These are phyloP conservation scores for Harrya chromipes DNA, from an alignment of 768 basidiomycete species.

Conservation along the genomic window DNA sequence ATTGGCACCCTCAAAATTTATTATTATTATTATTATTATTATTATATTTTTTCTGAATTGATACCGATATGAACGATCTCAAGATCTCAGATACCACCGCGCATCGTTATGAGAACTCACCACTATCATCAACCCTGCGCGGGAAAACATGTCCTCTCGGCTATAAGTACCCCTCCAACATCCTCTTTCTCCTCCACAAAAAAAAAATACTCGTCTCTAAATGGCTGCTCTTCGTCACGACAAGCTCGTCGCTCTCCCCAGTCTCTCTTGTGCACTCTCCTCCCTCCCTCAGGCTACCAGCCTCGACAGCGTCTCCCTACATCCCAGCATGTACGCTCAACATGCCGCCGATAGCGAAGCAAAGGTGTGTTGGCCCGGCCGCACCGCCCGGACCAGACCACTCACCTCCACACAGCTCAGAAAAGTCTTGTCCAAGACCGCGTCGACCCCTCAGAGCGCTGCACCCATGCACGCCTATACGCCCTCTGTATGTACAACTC, in stretches of 20 bases:
- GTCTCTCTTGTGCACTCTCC: constrained; percentile 64
- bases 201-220: constrained; percentile 3
- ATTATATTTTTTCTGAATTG: too few species aligned
- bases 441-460: constrained; percentile 34
- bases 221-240: constrained; percentile 40
- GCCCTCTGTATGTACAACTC: constrained; percentile 35
- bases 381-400: constrained; percentile 2
- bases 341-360: constrained; percentile 71
- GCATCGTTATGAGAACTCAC: constrained; percentile 23
- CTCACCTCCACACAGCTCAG: constrained; percentile 42
- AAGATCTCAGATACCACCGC: constrained; percentile 26
- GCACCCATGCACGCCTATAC: constrained; percentile 33
- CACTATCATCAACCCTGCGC: not conserved
- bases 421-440: constrained; percentile 59
- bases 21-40: not conserved
- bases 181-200: not conserved
- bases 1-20: constrained; percentile 34
- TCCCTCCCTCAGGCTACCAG: constrained; percentile 70
- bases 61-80: constrained; percentile 4
- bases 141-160: not conserved
- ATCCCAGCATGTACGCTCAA: constrained; percentile 67
- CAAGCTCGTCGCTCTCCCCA: constrained; percentile 70
- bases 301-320: constrained; percentile 61
- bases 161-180: constrained; percentile 14
- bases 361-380: constrained; percentile 45